Evolutionary conservation across 1,139 yeast genomes (phyloP), one percentile per base, ranked within the genome.

Genomic region (Dujonia santamariae): DNA sequence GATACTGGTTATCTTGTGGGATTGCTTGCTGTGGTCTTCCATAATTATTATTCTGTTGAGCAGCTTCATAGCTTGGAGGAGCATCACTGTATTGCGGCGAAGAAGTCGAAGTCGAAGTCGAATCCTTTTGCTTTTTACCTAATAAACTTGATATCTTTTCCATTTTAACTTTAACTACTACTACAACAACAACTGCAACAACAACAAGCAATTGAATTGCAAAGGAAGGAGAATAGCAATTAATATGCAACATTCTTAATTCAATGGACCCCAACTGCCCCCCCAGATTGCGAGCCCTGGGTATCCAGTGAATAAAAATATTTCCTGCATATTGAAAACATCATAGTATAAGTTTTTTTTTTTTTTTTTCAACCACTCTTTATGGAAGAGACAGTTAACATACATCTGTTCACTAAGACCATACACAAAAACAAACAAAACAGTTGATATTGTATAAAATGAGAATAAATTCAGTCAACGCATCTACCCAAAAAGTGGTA

Each of bases 401-500:
- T 9, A 11, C 23, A 11, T 9, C 23, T 9, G 11, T 9, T 12
- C 11, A 9, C 7, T 7, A 7, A 25, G 11, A 15, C 11, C 7
- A 7, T 7, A 7, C 27, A 7, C 27, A 22, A 28, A 25, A 11
- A 15, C 7, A 7, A 7, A 7, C 27, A 15, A 25, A 25, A 25
- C 7, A 25, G 11, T 21, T 21, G 11, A 21, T 12, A n/a, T n/a
- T n/a, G n/a, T n/a, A n/a, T 23, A 15, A 14, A 20, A 36, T 36
- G 35, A 36, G 52, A 50, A 54, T 53, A 34, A 50, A 50, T 7
- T 56, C 65, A 17, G 56, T 76, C 32, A 69, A 76, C 18, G 74
- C 86, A 2, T 72, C 77, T 22, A 80, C 85, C 7, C 86, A 81
- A 50, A 72, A 72, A 50, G 73, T 80, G 34, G 78, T 81, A 36